phyloP scores from a whole-genome alignment of 2,329 filamentous ascomycete genomes.

The Ceratocystis colombiana region DNA sequence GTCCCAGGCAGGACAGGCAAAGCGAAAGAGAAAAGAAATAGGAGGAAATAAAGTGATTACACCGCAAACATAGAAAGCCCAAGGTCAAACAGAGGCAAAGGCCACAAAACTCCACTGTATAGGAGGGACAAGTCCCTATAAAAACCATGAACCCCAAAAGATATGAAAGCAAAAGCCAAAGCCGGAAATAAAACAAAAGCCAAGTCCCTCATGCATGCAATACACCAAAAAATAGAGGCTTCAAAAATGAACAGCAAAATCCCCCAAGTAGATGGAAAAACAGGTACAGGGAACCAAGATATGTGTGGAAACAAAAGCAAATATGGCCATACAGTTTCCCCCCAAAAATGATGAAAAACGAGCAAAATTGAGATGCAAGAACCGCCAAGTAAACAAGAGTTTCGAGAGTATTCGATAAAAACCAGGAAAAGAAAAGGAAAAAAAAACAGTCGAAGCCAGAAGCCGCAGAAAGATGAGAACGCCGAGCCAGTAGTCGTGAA shows the following conservation, averaged over 20 bases:
- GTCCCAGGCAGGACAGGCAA: background rate
- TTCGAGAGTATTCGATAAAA: conserved; percentile 7
- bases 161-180: conserved; percentile 5
- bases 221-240: conserved; percentile 15
- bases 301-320: conserved; percentile 12
- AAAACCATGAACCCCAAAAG: conserved; percentile 17
- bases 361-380: conserved; percentile 15
- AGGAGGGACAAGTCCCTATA: conserved; percentile 19
- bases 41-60: background rate
- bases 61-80: background rate
- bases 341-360: conserved; percentile 13
- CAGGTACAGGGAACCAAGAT: background rate
- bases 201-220: conserved; percentile 23
- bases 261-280: conserved; percentile 9
- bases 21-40: conserved; percentile 4
- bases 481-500: conserved; percentile 19
- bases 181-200: conserved; percentile 13
- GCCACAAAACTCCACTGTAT: conserved; percentile 21
- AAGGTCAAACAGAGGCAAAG: conserved; percentile 3
- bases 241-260: conserved; percentile 12
- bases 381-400: conserved; percentile 7
- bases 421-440: background rate
- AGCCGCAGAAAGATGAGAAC: conserved; percentile 19
- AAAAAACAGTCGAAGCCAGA: background rate
- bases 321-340: conserved; percentile 12